These are phyloP conservation scores for Boletales sp. DNA, from an alignment of 768 basidiomycete species.

Conservation along the genomic window DNA sequence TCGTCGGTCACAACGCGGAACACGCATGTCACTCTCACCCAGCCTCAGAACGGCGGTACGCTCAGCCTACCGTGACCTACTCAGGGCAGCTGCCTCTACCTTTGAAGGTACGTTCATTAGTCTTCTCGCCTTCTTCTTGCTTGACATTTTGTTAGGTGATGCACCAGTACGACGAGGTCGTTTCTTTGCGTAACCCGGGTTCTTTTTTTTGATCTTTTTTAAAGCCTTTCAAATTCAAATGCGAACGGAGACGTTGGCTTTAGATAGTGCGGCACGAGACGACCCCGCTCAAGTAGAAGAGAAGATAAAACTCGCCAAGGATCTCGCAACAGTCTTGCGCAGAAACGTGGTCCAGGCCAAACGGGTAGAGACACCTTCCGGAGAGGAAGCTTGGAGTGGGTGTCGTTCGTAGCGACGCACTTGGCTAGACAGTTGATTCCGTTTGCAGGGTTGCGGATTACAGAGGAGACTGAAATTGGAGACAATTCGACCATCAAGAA, in stretches of 20 bases:
- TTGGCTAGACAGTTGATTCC: neutral
- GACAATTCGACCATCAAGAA: slow-evolving; percentile 77
- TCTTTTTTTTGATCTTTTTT: slow-evolving; percentile 3
- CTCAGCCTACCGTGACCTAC: slow-evolving; percentile 69
- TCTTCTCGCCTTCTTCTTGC: neutral
- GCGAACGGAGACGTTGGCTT: slow-evolving; percentile 46
- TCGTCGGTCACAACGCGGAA: neutral
- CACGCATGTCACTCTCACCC: slow-evolving; percentile 50
- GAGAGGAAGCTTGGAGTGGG: slow-evolving; percentile 59
- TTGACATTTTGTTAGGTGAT: slow-evolving; percentile 45
- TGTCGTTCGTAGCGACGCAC: neutral
- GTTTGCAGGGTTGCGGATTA: slow-evolving; percentile 64
- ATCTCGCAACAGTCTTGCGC: slow-evolving; percentile 71
- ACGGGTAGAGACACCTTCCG: slow-evolving; percentile 35
- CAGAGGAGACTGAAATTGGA: slow-evolving; percentile 81
- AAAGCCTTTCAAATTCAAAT: slow-evolving; percentile 75
- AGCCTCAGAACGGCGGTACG: slow-evolving; percentile 62
- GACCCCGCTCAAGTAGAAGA: slow-evolving; percentile 50
- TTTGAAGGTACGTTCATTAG: slow-evolving; percentile 50
- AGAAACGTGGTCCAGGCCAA: slow-evolving; percentile 84
- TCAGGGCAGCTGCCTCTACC: slow-evolving; percentile 61
- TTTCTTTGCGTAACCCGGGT: neutral
- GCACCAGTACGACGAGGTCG: slow-evolving; percentile 48
- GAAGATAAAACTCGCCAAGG: slow-evolving; percentile 56
- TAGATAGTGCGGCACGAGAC: slow-evolving; percentile 37